Percentiles rank a stretch among this genome's conserved stretches.
phyloP scores from a whole-genome alignment of 257 asterid species.

The Rauvolfia tetraphylla region DNA sequence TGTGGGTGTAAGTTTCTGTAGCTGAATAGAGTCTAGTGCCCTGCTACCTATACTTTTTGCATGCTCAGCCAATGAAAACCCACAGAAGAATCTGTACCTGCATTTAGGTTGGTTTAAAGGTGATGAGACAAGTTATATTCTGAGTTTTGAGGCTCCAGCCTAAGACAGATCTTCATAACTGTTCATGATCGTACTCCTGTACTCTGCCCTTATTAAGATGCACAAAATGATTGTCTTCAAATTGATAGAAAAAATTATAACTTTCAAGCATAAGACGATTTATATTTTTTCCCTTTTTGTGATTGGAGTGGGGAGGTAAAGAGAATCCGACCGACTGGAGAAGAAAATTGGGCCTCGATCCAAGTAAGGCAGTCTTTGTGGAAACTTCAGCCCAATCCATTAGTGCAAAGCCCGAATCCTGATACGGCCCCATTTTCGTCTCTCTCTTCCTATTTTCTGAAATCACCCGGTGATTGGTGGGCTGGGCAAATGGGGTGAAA shows the following conservation, averaged over 20 bases:
- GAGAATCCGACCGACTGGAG: neutral
- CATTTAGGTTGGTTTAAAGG: constrained; percentile 6
- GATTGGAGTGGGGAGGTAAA: neutral
- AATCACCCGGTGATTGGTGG: no score
- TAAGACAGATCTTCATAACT: constrained; percentile 2
- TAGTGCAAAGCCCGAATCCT: no score
- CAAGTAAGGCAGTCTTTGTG: neutral
- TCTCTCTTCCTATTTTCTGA: no score
- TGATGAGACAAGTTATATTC: neutral
- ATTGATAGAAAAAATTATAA: no score
- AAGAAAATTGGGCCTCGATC: neutral
- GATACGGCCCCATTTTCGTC: no score
- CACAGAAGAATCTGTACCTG: constrained; percentile 8
- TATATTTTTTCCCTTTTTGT: no score
- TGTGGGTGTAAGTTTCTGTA: neutral
- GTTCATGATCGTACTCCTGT: neutral
- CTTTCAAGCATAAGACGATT: no score
- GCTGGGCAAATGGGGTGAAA: no score
- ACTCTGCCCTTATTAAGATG: neutral
- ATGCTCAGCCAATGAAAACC: constrained; percentile 6
- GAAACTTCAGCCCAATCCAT: neutral
- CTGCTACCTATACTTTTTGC: neutral
- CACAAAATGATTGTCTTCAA: no score
- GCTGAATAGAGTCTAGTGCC: neutral
- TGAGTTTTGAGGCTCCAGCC: neutral